These are phyloP conservation scores for Rhexocercosporidium sp. DNA, from an alignment of 2,329 filamentous ascomycete genomes.

Conservation along the genomic window DNA sequence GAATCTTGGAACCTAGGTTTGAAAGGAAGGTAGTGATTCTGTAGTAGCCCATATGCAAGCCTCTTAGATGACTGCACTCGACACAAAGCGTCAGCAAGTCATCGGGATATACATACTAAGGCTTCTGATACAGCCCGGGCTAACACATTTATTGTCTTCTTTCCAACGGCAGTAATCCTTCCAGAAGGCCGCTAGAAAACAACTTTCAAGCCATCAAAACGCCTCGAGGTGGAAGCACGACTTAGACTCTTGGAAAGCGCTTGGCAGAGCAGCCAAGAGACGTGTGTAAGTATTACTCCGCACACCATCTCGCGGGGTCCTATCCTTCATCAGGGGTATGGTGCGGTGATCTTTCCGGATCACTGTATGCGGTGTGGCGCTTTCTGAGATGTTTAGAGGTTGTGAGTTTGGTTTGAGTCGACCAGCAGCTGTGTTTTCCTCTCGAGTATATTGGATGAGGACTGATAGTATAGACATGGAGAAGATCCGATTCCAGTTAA, in stretches of 20 bases:
- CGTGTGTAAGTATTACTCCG: not conserved
- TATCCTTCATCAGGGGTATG: not conserved
- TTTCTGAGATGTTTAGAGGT: not conserved
- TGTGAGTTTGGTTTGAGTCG: not conserved
- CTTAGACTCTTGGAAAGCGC: not conserved
- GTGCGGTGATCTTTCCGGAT: not conserved
- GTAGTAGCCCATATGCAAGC: not conserved
- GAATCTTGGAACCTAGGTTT: not conserved
- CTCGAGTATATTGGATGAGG: too few relatives aligned
- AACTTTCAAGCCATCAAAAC: not conserved
- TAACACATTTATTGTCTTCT: not conserved
- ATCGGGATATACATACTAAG: not conserved
- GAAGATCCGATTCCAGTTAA: too few relatives aligned
- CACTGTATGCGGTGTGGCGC: not conserved
- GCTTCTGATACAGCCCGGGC: not conserved
- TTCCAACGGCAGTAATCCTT: not conserved
- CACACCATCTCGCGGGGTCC: not conserved
- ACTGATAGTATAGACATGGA: too few relatives aligned
- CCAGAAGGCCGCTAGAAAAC: conserved; percentile 1
- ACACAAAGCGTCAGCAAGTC: not conserved
- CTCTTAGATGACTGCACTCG: not conserved
- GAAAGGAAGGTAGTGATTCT: not conserved
- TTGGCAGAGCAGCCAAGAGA: not conserved
- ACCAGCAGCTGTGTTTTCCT: too few relatives aligned
- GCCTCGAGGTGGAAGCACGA: not conserved